Conservation (phyloP, 176 grass and related monocot genomes). For the Musa itinerans region DNA sequence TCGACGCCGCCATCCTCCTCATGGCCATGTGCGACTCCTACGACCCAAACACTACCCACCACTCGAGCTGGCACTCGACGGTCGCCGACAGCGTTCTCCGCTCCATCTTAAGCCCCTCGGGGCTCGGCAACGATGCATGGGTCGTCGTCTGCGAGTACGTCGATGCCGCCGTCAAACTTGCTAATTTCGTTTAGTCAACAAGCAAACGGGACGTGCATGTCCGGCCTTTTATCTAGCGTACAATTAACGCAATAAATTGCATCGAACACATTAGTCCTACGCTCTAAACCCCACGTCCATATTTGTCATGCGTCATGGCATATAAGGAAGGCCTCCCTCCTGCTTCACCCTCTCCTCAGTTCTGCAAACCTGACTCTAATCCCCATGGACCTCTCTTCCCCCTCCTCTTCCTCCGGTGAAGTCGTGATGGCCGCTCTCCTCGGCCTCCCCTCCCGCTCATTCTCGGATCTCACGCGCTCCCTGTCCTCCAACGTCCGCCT, state of each 20-base stretch:
- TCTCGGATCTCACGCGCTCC: constrained; percentile 32
- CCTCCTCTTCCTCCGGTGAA: constrained; percentile 38
- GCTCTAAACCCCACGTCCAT: neutral
- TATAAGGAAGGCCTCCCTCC: neutral
- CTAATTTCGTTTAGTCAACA: no score
- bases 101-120: constrained; percentile 39
- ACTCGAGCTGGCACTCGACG: constrained; percentile 51
- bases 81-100: constrained; percentile 38
- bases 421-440: constrained; percentile 57
- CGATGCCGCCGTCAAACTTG: no score
- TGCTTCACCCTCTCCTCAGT: neutral
- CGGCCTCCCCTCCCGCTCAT: constrained; percentile 20
- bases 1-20: constrained; percentile 70
- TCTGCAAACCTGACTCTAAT: neutral
- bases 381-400: constrained; percentile 32
- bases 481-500: constrained; percentile 37
- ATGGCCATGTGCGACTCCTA: constrained; percentile 83
- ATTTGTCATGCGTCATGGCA: neutral
- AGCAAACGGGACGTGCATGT: no score
- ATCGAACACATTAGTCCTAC: no score
- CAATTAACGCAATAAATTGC: no score
- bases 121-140: constrained; percentile 63
- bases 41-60: constrained; percentile 19
- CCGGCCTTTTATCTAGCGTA: no score
- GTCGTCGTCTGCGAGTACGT: constrained; percentile 37